Evolutionary conservation across 139 green algal species (phyloP).

Genomic region (Picochlorum sp.): DNA sequence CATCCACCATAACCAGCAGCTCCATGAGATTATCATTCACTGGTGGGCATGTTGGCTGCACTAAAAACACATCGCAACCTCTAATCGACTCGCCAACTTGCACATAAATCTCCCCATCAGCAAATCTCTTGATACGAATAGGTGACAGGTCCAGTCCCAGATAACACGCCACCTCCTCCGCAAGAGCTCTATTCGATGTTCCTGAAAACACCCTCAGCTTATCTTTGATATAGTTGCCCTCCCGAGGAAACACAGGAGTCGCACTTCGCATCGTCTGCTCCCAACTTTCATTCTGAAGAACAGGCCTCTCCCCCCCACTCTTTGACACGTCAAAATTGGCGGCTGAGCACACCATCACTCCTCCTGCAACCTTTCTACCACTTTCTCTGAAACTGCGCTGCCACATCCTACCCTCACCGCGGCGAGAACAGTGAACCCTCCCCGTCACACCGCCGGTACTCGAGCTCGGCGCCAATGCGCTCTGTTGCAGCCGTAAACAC

Average conservation of each 20-base stretch:
- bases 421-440: no score
- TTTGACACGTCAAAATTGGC: no score
- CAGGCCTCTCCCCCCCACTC: no score
- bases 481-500: no score
- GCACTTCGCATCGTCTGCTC: slow-evolving; percentile 9
- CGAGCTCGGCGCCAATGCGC: no score
- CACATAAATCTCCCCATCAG: slow-evolving; percentile 98
- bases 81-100: slow-evolving; percentile 92
- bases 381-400: no score
- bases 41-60: slow-evolving; percentile 92
- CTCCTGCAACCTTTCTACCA: no score
- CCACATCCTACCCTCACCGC: no score
- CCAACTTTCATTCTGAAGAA: neutral
- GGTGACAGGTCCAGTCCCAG: slow-evolving; percentile 87
- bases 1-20: slow-evolving; percentile 95
- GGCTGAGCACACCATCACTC: no score
- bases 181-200: slow-evolving; percentile 65
- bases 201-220: slow-evolving; percentile 73
- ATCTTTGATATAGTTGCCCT: slow-evolving; percentile 11
- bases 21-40: slow-evolving; percentile 99
- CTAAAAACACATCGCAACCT: slow-evolving; percentile 97
- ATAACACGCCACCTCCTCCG: slow-evolving; percentile 90
- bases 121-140: slow-evolving; percentile 96
- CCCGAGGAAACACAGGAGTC: slow-evolving; percentile 19
- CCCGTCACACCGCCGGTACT: no score